Evolutionary conservation across 2,329 filamentous ascomycete species (phyloP).

Genomic region (Fonsecaea multimorphosa): DNA sequence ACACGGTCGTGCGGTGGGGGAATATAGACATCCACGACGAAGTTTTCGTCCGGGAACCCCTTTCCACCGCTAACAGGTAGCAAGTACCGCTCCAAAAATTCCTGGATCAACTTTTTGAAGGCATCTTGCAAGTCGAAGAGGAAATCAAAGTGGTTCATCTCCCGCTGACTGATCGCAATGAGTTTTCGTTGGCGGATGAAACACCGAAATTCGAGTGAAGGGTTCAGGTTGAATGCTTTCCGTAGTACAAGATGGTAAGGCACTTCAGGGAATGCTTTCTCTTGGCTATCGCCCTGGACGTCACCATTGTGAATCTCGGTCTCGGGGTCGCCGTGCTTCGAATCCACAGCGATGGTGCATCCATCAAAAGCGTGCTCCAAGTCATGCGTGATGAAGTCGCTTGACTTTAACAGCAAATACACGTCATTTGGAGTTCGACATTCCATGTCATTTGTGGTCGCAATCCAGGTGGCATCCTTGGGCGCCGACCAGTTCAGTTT

Average conservation of each 20-base stretch:
- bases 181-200: constrained; percentile 85
- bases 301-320: neutral
- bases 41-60: constrained; percentile 76
- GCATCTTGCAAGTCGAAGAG: constrained; percentile 70
- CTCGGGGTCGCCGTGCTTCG: constrained; percentile 30
- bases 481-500: constrained; percentile 98
- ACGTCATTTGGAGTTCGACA: constrained; percentile 88
- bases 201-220: constrained; percentile 90
- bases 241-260: constrained; percentile 82
- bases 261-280: constrained; percentile 51
- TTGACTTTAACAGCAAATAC: constrained; percentile 91
- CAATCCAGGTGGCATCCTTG: constrained; percentile 94
- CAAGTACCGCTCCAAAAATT: constrained; percentile 71
- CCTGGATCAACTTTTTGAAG: constrained; percentile 70
- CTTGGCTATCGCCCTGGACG: neutral
- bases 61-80: constrained; percentile 52
- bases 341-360: constrained; percentile 52
- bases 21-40: constrained; percentile 91
- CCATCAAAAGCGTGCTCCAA: constrained; percentile 91
- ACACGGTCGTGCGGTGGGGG: constrained; percentile 76
- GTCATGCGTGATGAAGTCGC: constrained; percentile 93
- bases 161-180: constrained; percentile 84
- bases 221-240: constrained; percentile 86
- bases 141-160: constrained; percentile 89
- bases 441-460: constrained; percentile 85